These are phyloP conservation scores for Auriscalpium microsporum DNA, from an alignment of 768 basidiomycete genomes.

Conservation along the genomic window DNA sequence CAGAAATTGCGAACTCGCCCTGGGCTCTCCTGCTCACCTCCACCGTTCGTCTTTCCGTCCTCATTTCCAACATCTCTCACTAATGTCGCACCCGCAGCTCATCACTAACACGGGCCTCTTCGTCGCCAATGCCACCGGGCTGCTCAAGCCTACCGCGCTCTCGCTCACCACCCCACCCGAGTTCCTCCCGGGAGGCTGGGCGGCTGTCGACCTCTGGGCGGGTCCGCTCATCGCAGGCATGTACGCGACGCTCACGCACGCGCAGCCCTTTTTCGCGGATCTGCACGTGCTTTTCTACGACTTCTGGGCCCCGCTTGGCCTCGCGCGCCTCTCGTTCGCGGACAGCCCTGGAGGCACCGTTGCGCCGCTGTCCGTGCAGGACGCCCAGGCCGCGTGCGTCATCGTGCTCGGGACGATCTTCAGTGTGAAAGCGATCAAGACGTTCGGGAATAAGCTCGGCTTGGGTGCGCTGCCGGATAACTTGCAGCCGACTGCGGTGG, in stretches of 20 bases:
- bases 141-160: slow-evolving; percentile 65
- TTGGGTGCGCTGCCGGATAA: no score
- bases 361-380: slow-evolving; percentile 49
- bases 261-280: slow-evolving; percentile 61
- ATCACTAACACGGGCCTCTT: slow-evolving; percentile 57
- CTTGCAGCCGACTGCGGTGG: no score
- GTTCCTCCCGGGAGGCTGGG: slow-evolving; percentile 79
- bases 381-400: slow-evolving; percentile 67
- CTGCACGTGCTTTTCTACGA: slow-evolving; percentile 10
- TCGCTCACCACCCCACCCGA: slow-evolving; percentile 71
- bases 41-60: slow-evolving; percentile 4
- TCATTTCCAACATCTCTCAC: neutral
- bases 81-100: slow-evolving; percentile 7
- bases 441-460: slow-evolving; percentile 30
- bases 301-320: slow-evolving; percentile 12
- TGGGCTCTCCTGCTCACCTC: slow-evolving; percentile 11
- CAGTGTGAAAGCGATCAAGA: slow-evolving; percentile 53
- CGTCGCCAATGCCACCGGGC: slow-evolving; percentile 62
- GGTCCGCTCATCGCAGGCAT: slow-evolving; percentile 70
- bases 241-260: slow-evolving; percentile 78
- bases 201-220: slow-evolving; percentile 76
- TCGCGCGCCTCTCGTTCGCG: neutral
- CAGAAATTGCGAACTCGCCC: slow-evolving; percentile 8
- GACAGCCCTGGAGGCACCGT: slow-evolving; percentile 9
- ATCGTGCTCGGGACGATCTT: slow-evolving; percentile 57